These are phyloP conservation scores for Suillus alpinus DNA, from an alignment of 768 basidiomycete species.

Conservation along the genomic window DNA sequence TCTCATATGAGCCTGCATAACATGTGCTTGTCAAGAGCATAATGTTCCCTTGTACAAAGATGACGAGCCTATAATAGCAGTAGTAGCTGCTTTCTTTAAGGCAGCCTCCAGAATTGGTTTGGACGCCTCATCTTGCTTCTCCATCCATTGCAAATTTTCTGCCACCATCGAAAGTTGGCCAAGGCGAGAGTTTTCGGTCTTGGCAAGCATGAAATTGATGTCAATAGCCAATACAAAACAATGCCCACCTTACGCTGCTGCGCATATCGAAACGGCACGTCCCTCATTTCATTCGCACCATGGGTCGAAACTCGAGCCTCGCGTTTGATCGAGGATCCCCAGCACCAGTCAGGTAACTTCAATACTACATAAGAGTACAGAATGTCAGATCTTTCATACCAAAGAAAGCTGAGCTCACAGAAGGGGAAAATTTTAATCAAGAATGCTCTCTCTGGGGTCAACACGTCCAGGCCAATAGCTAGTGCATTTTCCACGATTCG, in stretches of 20 bases:
- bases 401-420: neutral
- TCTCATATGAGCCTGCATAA: constrained; percentile 17
- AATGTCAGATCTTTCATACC: too few species aligned
- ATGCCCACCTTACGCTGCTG: constrained; percentile 3
- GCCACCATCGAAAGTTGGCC: constrained; percentile 18
- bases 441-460: constrained; percentile 3
- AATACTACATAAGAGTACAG: neutral
- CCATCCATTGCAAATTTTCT: constrained; percentile 15
- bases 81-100: constrained; percentile 13
- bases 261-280: constrained; percentile 5
- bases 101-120: constrained; percentile 4
- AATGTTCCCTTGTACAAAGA: neutral
- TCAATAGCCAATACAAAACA: too few species aligned
- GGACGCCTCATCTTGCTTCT: constrained; percentile 1
- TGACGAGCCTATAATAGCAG: constrained; percentile 17
- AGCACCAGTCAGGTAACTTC: constrained; percentile 29
- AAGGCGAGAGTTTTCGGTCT: neutral
- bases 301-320: neutral
- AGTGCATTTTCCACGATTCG: constrained; percentile 21
- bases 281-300: neutral
- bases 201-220: too few species aligned
- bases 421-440: constrained; percentile 1
- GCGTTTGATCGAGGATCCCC: constrained; percentile 32
- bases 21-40: neutral
- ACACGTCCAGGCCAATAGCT: neutral